phyloP scores from a whole-genome alignment of 1,139 yeast genomes.

The Sugiyamaella japonica region DNA sequence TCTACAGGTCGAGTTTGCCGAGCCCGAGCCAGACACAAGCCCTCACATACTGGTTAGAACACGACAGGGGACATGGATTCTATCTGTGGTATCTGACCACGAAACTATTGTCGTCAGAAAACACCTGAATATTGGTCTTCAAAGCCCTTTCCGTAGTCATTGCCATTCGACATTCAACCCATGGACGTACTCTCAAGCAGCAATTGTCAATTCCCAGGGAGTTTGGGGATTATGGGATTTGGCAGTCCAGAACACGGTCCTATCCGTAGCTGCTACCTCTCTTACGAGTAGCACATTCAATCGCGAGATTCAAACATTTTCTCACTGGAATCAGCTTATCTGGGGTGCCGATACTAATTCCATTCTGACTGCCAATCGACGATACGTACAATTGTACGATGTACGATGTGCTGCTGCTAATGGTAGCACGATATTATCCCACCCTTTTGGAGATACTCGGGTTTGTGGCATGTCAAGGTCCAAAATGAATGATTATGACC shows the following conservation, averaged over 20 bases:
- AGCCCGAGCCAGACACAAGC: slow-evolving; percentile 21
- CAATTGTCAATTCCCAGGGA: slow-evolving; percentile 25
- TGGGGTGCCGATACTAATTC: slow-evolving; percentile 24
- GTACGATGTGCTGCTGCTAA: slow-evolving; percentile 5
- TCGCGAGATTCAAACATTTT: slow-evolving; percentile 15
- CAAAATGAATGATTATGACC: slow-evolving; percentile 24
- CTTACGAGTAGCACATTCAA: not conserved
- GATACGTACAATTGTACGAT: slow-evolving; percentile 24
- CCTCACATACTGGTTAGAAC: slow-evolving; percentile 27
- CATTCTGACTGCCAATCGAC: slow-evolving; percentile 28
- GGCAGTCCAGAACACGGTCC: not conserved
- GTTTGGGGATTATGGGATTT: slow-evolving; percentile 25
- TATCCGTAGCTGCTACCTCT: not conserved
- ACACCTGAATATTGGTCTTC: slow-evolving; percentile 14
- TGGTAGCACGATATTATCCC: slow-evolving; percentile 2
- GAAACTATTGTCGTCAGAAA: slow-evolving; percentile 5
- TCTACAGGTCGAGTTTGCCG: slow-evolving; percentile 26
- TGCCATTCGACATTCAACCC: slow-evolving; percentile 26
- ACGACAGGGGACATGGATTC: slow-evolving; percentile 19
- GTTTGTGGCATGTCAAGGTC: slow-evolving; percentile 24
- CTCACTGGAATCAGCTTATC: slow-evolving; percentile 26
- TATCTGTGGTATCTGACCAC: slow-evolving; percentile 3
- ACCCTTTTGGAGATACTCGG: slow-evolving; percentile 2
- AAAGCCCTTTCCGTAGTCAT: not conserved
- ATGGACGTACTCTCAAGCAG: slow-evolving; percentile 24